A percentile compares a stretch with the other conserved stretches of the same genome.
These are phyloP conservation scores for Tilletia walkeri DNA, from an alignment of 1,284 basidiomycete genomes.

Conservation along the genomic window DNA sequence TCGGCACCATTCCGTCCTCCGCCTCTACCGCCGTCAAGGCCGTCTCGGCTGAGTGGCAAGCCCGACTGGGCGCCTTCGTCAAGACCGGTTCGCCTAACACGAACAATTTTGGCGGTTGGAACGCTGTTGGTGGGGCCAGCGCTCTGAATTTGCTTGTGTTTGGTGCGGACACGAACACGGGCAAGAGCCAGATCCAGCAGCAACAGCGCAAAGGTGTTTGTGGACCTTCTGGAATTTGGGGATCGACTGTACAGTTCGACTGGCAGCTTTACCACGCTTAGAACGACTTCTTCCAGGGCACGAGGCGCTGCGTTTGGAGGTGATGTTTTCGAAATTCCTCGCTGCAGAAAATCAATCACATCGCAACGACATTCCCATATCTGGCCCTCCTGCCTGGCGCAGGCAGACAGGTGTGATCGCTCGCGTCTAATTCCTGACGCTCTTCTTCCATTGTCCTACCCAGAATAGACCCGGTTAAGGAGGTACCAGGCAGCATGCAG, in stretches of 20 bases:
- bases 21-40: slow-evolving; percentile 9
- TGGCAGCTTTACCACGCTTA: slow-evolving; percentile 41
- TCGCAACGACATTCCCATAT: too few relatives aligned
- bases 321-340: too few relatives aligned
- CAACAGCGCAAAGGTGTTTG: slow-evolving; percentile 9
- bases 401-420: too few relatives aligned
- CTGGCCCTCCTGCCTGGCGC: too few relatives aligned
- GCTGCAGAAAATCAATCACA: too few relatives aligned
- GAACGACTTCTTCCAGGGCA: too few relatives aligned
- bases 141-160: slow-evolving; percentile 30
- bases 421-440: too few relatives aligned
- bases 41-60: slow-evolving; percentile 31
- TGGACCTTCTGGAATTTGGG: slow-evolving; percentile 28
- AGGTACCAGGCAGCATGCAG: too few relatives aligned
- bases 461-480: too few relatives aligned
- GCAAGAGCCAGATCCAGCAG: slow-evolving; percentile 2
- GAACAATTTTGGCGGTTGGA: slow-evolving; percentile 24
- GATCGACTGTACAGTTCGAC: slow-evolving; percentile 33
- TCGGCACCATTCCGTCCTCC: slow-evolving; percentile 24
- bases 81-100: slow-evolving; percentile 33
- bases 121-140: neutral
- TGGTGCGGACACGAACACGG: slow-evolving; percentile 17
- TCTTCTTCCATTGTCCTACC: too few relatives aligned
- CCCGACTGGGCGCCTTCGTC: slow-evolving; percentile 33
- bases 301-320: too few relatives aligned